Percentiles rank a stretch among this genome's conserved stretches.
These are phyloP conservation scores for Kodamaea sagamina DNA, from an alignment of 805 yeast genomes.

Conservation along the genomic window DNA sequence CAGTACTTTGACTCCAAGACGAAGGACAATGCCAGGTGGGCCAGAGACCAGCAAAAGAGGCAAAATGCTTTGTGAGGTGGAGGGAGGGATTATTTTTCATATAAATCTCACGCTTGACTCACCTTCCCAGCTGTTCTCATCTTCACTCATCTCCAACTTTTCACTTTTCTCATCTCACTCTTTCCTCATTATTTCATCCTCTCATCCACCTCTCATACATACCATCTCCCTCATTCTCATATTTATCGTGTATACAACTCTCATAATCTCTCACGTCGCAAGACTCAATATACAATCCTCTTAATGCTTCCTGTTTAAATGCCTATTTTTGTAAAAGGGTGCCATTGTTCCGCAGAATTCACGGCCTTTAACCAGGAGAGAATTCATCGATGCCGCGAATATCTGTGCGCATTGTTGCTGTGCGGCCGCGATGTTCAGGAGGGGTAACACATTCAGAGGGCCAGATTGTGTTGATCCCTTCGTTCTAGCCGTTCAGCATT, in stretches of 20 bases:
- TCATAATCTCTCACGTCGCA: conserved; percentile 2
- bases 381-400: no score
- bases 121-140: conserved; percentile 15
- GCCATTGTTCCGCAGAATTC: no score
- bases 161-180: conserved; percentile 5
- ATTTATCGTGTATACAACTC: conserved; percentile 8
- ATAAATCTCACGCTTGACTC: conserved; percentile 7
- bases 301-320: conserved; percentile 3
- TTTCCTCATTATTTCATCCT: not conserved
- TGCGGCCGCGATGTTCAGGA: no score
- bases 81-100: no score
- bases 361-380: no score
- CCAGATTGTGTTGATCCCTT: no score
- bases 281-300: conserved; percentile 12
- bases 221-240: conserved; percentile 5
- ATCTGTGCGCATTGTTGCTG: no score
- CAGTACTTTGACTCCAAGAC: conserved; percentile 64
- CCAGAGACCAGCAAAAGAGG: conserved; percentile 77
- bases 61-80: conserved; percentile 19
- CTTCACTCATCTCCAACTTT: conserved; percentile 13
- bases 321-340: no score
- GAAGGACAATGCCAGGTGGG: conserved; percentile 96
- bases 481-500: no score
- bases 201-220: conserved; percentile 7
- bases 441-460: no score